Conservation (phyloP, 257 asterid species). For the Forsythia viridissima region DNA sequence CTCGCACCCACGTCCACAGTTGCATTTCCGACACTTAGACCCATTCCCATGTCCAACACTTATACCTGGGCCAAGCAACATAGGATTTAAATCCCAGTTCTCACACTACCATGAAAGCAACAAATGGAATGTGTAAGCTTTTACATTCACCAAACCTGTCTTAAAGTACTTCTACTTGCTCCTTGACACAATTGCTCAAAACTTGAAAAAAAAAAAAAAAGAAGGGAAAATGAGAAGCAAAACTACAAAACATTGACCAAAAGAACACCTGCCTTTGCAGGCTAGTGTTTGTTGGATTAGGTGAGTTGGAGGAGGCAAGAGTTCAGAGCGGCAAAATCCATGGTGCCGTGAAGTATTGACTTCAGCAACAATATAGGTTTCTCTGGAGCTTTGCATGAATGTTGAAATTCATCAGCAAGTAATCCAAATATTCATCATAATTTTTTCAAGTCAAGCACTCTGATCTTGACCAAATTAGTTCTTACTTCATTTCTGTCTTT, state of each 20-base stretch:
- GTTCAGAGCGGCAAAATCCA: not conserved
- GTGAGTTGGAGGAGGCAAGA: not conserved
- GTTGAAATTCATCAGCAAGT: not conserved
- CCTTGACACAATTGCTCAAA: no score
- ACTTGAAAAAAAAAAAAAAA: no score
- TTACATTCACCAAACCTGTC: not conserved
- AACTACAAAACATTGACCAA: no score
- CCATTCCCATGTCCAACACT: not conserved
- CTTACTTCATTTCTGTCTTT: not conserved
- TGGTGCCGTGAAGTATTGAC: not conserved
- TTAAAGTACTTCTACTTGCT: no score
- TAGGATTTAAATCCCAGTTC: not conserved
- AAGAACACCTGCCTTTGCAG: not conserved
- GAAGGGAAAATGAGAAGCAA: no score
- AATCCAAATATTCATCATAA: not conserved
- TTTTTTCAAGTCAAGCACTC: not conserved
- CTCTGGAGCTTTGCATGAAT: not conserved
- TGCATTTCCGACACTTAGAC: not conserved
- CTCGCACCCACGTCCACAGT: not conserved
- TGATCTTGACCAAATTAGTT: not conserved
- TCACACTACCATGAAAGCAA: not conserved
- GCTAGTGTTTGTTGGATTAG: not conserved
- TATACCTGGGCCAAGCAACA: not conserved
- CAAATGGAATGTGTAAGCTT: not conserved
- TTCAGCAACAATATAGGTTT: not conserved